Evolutionary conservation across 371 early-diverging fungal species (phyloP), one percentile per base, ranked within the genome.

Genomic region (Lichtheimia hyalospora): DNA sequence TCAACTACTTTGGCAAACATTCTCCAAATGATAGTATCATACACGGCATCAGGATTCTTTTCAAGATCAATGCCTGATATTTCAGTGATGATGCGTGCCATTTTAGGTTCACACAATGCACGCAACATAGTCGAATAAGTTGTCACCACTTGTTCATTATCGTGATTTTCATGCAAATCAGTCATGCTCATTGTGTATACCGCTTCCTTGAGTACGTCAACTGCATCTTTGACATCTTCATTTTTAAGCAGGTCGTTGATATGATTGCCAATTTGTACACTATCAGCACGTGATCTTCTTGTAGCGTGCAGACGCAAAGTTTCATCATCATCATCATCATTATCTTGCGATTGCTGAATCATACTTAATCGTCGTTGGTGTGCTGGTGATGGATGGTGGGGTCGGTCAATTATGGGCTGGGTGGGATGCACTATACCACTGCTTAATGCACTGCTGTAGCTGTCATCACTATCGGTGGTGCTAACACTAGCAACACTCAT

Each of bases 1-100:
- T 74, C 72, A 3, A 77, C 58, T 7, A 77, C 73, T 57, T 72
- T 72, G 21, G 72, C 66, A 61, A 74, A 72, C 27, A 77, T 49
- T 3, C 63, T 61, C 74, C 74, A 77, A 12, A 77, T 52, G 13
- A 77, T 48, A 7, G 62, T 66, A 15, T 70, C 34, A 4, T 65
- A 41, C n/a, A 77, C 68, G 10, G 62, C 44, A 21, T 57, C 49
- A 12, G 61, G 55, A 8, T 52, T 41, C 5, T 40, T 18, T 8
- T 56, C 46, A 1, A 53, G 18, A 49, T 60, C 48, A 13, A 46
- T 41, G 18, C 44, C 57, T 0, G 66, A 66, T 15, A 70, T 60
- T 18, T 67, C 63, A 42, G 66, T 64, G 0, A 74, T 70, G 5
- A 77, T 27, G 8, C 49, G 42, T 7, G 57, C 39, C 4, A 72